Conservation (phyloP, 495 filamentous ascomycete genomes). For the Penicillium maclennaniae region DNA sequence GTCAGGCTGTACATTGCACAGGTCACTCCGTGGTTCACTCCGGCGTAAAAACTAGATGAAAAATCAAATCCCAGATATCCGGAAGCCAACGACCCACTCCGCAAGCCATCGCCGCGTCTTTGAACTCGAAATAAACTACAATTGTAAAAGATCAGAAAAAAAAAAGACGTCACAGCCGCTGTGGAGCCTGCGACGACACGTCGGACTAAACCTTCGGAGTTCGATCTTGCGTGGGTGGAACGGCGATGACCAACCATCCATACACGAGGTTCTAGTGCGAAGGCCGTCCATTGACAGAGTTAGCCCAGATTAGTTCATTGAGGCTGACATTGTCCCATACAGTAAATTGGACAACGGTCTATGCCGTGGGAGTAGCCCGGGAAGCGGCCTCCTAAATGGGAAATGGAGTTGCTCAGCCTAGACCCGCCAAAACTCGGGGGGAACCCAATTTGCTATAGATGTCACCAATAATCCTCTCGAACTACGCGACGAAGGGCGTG, state of each 20-base stretch:
- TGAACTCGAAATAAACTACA: conserved; percentile 9
- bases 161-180: conserved; percentile 14
- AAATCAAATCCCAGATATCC: conserved; percentile 2
- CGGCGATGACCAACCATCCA: not conserved
- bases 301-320: not conserved
- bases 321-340: not conserved
- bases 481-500: not conserved
- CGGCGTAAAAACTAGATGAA: conserved; percentile 10
- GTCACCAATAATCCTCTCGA: not conserved
- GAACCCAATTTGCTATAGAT: not conserved
- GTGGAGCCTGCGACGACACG: not conserved
- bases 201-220: conserved; percentile 13
- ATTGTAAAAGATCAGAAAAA: not conserved
- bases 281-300: conserved; percentile 3
- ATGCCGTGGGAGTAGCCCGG: not conserved
- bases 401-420: not conserved
- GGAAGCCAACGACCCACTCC: conserved; percentile 13
- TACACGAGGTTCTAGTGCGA: not conserved
- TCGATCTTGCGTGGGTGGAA: not conserved
- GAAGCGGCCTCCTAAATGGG: conserved; percentile 7
- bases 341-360: not conserved
- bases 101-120: conserved; percentile 5
- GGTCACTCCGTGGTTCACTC: conserved; percentile 14
- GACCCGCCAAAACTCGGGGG: not conserved
- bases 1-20: not conserved